Base-by-base conservation (phyloP, 1,139 yeast genomes). In the Candida mesenterica region DNA sequence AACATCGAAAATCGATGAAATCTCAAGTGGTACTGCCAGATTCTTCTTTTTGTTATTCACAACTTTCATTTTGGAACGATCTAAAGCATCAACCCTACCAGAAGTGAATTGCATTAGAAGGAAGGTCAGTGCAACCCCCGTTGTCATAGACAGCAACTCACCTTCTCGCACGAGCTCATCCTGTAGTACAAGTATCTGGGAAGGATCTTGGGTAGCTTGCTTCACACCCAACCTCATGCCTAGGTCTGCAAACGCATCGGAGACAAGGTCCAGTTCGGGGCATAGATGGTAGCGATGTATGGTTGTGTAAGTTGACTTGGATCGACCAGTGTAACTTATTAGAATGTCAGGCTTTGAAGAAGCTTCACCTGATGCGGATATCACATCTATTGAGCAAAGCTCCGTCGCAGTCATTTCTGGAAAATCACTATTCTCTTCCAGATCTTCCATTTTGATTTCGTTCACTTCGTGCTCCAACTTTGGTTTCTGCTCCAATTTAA, bases 1-100 rank as follows among this genome's bases (percentile, higher is more conserved):
- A 5, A 76, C 70, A 46, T 82, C 87, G 22, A 72, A 61, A 8
- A 82, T 52, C 1, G 77, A 63, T 3, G 68, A 52, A 1, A 80
- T 64, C 0, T 64, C 46, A 1, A 46, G 30, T 4, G 74, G 69
- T 10, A 63, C 51, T 10, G 15, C 20, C 8, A 15, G 23, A 10
- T 18, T 32, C 5, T 34, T 31, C 2, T 34, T 23, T 20, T 26
- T 32, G 3, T 36, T 41, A 32, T 46, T 51, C 5, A 57, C 44
- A 17, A 59, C 30, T 25, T 52, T 46, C 49, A 72, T 52, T 3
- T 57, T 49, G 8, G 48, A 42, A 28, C 79, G 55, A 37, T 68
- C 65, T 27, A 76, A 46, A 2, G 73, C 42, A 40, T 72, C 75
- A 6, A 77, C 49, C 10, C 46, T 42, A 1, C 82, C 82, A 44